Percentiles rank a stretch among this genome's conserved stretches.
These are phyloP conservation scores for Solanum arcanum DNA, from an alignment of 257 asterid species.

Conservation along the genomic window DNA sequence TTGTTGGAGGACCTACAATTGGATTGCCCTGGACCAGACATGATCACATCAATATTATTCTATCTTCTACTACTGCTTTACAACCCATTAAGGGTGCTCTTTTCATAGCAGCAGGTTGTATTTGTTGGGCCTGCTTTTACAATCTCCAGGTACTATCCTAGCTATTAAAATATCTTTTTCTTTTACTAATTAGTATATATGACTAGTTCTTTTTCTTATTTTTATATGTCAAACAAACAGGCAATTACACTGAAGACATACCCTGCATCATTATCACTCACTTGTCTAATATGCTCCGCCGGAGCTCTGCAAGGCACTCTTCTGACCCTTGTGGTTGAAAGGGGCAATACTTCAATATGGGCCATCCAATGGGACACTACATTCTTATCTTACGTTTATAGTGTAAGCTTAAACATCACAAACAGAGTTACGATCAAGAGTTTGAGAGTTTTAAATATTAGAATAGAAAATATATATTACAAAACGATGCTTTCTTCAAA, in stretches of 20 bases:
- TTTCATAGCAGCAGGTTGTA: constrained; percentile 38
- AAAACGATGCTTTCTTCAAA: not conserved
- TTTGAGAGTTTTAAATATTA: not conserved
- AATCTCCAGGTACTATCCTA: constrained; percentile 39
- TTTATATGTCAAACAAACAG: not conserved
- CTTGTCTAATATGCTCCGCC: constrained; percentile 26
- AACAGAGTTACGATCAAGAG: not conserved
- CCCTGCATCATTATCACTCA: constrained; percentile 50
- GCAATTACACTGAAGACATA: constrained; percentile 44
- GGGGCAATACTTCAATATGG: constrained; percentile 32
- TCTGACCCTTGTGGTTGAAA: constrained; percentile 34
- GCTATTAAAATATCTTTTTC: not conserved
- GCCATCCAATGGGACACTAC: constrained; percentile 37
- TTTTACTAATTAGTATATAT: too few relatives aligned
- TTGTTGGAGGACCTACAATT: constrained; percentile 32
- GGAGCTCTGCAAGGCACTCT: constrained; percentile 46
- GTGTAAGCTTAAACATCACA: constrained; percentile 16
- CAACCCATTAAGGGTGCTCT: constrained; percentile 42
- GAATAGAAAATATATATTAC: not conserved
- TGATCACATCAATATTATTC: not conserved
- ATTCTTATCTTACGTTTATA: constrained; percentile 28
- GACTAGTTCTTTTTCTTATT: not conserved
- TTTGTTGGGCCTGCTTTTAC: constrained; percentile 47
- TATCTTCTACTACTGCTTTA: not conserved
- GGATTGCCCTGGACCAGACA: constrained; percentile 51